Percentiles rank a stretch among this genome's conserved stretches.
These are phyloP conservation scores for Elsinoe batatas DNA, from an alignment of 2,329 filamentous ascomycete species.

Conservation along the genomic window DNA sequence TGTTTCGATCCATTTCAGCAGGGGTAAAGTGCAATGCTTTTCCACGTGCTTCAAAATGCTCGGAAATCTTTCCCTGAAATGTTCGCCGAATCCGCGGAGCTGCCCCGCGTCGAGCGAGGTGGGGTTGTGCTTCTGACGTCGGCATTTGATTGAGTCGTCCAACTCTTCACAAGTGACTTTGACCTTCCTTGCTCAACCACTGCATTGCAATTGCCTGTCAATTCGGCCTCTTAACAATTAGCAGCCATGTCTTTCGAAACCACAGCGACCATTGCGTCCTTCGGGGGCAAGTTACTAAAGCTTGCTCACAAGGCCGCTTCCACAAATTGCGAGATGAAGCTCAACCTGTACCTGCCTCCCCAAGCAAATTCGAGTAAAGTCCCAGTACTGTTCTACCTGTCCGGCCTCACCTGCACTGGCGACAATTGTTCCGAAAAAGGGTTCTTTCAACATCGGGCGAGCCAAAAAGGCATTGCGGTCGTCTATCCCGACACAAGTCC, in stretches of 20 bases:
- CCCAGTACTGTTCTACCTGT: slow-evolving; percentile 85
- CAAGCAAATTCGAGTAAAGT: slow-evolving; percentile 54
- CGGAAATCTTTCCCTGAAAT: background rate
- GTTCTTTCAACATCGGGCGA: slow-evolving; percentile 80
- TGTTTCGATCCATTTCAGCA: too few species aligned
- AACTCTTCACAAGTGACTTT: background rate
- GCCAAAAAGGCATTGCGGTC: slow-evolving; percentile 74
- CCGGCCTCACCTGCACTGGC: slow-evolving; percentile 87
- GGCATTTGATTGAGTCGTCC: slow-evolving; percentile 7
- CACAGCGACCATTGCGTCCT: slow-evolving; percentile 79
- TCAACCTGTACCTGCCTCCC: slow-evolving; percentile 85
- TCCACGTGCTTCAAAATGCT: background rate
- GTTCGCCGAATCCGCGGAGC: background rate
- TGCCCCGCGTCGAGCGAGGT: slow-evolving; percentile 8
- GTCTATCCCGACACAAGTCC: slow-evolving; percentile 94
- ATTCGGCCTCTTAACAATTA: too few species aligned
- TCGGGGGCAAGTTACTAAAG: slow-evolving; percentile 91
- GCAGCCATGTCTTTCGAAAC: slow-evolving; percentile 70
- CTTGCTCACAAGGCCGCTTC: slow-evolving; percentile 65
- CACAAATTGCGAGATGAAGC: slow-evolving; percentile 79
- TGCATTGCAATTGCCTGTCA: slow-evolving; percentile 19
- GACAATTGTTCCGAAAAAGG: slow-evolving; percentile 70
- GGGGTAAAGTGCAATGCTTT: background rate
- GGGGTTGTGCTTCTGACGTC: slow-evolving; percentile 10
- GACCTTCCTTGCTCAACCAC: background rate